Conservation (phyloP, 306 rosid species). For the Malus asiatica region DNA sequence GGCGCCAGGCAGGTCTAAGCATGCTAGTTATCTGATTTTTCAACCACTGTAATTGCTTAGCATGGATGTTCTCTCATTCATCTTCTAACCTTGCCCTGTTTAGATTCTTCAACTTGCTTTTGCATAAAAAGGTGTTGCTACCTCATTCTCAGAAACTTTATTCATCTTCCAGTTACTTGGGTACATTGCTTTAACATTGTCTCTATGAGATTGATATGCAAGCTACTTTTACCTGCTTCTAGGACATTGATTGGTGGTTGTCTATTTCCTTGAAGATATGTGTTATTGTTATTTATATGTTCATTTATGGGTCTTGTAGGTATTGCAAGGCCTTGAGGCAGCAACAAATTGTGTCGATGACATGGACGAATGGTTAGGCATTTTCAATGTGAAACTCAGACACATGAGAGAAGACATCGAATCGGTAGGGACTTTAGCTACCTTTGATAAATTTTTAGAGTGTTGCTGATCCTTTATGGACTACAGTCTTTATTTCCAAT, state of each 20-base stretch:
- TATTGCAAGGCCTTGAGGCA: conserved; percentile 72
- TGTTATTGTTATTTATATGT: background rate
- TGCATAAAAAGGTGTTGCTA: background rate
- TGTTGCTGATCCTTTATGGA: conserved; percentile 15
- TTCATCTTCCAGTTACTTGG: background rate
- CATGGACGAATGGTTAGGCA: conserved; percentile 93
- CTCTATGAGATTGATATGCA: background rate
- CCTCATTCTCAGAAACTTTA: background rate
- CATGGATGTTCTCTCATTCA: background rate
- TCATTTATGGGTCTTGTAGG: conserved; percentile 45
- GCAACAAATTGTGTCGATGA: conserved; percentile 84
- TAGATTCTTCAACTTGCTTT: background rate
- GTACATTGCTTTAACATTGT: background rate
- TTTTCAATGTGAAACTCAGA: conserved; percentile 86
- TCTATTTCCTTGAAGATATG: background rate
- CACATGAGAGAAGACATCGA: conserved; percentile 99
- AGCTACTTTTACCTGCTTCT: background rate
- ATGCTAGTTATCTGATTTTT: background rate
- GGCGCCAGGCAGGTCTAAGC: background rate
- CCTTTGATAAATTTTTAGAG: background rate
- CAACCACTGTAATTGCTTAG: background rate
- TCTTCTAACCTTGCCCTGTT: background rate
- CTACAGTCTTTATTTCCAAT: conserved; percentile 10
- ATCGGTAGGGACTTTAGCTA: conserved; percentile 50
- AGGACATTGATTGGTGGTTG: background rate